These are phyloP conservation scores for Sporothrix inflata DNA, from an alignment of 2,329 filamentous ascomycete genomes.

Conservation along the genomic window DNA sequence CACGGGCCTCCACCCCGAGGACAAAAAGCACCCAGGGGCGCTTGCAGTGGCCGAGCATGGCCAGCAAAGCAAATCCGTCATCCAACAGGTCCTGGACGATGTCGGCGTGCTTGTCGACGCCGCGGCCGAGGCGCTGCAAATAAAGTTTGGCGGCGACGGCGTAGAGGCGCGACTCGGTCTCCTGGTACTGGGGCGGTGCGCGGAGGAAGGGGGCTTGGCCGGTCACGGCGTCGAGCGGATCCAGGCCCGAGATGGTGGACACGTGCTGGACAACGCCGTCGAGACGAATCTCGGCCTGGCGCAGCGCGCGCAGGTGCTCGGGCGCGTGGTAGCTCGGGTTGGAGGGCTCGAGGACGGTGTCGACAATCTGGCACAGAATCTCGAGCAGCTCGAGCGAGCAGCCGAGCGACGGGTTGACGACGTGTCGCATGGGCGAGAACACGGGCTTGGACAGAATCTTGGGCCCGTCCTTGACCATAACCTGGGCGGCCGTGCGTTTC, in stretches of 20 bases:
- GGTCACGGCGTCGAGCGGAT: not conserved
- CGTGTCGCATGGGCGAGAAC: slow-evolving; percentile 32
- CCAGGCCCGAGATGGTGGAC: not conserved
- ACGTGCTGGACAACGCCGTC: slow-evolving; percentile 29
- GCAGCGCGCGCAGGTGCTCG: slow-evolving; percentile 13
- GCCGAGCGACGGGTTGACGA: slow-evolving; percentile 29
- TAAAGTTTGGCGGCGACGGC: slow-evolving; percentile 29
- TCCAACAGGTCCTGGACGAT: slow-evolving; percentile 11
- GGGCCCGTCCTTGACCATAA: slow-evolving; percentile 21
- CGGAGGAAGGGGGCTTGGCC: not conserved
- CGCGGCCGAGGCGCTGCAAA: slow-evolving; percentile 27
- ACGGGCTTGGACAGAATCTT: slow-evolving; percentile 33
- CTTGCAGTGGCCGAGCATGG: slow-evolving; percentile 5
- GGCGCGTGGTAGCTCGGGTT: slow-evolving; percentile 25
- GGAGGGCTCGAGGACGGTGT: slow-evolving; percentile 29
- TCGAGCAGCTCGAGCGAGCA: slow-evolving; percentile 35
- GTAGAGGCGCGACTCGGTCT: slow-evolving; percentile 24
- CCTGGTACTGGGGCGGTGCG: not conserved
- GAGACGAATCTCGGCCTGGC: slow-evolving; percentile 30
- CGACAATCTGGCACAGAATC: slow-evolving; percentile 31
- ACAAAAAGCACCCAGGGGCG: slow-evolving; percentile 33
- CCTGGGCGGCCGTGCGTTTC: slow-evolving; percentile 24
- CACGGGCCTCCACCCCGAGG: slow-evolving; percentile 31
- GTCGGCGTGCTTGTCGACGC: not conserved
- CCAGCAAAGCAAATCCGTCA: not conserved